Percentiles rank a stretch among this genome's conserved stretches.
Evolutionary conservation across 2,329 filamentous ascomycete genomes (phyloP).

Genomic region (Rhinocladiella similis): DNA sequence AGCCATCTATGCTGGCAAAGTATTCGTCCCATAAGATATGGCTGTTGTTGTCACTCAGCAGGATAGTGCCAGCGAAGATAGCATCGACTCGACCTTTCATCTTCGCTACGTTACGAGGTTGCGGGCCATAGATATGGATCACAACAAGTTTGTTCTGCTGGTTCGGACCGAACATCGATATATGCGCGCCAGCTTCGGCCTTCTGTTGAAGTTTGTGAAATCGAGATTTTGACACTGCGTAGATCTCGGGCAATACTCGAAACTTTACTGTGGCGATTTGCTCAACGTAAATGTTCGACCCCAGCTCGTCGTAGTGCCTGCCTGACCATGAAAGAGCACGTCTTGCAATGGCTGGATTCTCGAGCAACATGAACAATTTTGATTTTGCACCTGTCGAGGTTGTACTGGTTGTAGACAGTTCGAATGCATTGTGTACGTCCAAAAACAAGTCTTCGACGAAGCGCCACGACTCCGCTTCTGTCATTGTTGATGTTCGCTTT

Average conservation of each 20-base stretch:
- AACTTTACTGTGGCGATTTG: slow-evolving; percentile 5
- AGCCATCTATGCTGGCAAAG: slow-evolving; percentile 6
- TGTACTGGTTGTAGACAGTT: no score
- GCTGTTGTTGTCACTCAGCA: slow-evolving; percentile 5
- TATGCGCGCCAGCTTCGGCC: not conserved
- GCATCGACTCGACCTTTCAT: slow-evolving; percentile 3
- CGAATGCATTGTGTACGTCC: no score
- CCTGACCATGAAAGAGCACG: no score
- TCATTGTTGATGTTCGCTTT: not conserved
- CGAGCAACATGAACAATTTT: slow-evolving; percentile 5
- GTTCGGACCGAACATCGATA: not conserved
- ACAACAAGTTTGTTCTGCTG: not conserved
- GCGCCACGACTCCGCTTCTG: not conserved
- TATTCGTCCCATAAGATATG: slow-evolving; percentile 15
- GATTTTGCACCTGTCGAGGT: not conserved
- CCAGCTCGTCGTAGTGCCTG: not conserved
- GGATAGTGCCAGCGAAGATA: slow-evolving; percentile 5
- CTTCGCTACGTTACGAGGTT: slow-evolving; percentile 3
- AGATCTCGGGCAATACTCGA: slow-evolving; percentile 3
- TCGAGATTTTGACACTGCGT: not conserved
- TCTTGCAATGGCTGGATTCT: not conserved
- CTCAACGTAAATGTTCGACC: slow-evolving; percentile 11
- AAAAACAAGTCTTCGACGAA: slow-evolving; percentile 1
- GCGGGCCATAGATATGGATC: not conserved
- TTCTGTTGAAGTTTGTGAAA: slow-evolving; percentile 8